Evolutionary conservation across 345 rosid genomes (phyloP).

Genomic region (Eucalyptus regnans): DNA sequence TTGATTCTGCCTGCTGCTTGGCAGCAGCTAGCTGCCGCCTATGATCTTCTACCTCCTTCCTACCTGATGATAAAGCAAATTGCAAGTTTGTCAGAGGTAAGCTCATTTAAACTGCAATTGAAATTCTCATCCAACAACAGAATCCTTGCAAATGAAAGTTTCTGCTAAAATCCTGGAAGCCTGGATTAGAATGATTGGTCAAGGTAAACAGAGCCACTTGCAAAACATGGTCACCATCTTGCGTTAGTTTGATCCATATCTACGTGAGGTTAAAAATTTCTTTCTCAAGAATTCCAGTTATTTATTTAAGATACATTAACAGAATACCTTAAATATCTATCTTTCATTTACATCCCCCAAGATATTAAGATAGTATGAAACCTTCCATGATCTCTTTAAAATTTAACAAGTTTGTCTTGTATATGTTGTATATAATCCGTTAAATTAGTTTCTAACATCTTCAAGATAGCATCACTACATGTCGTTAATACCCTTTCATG

Average conservation of each 20-base stretch:
- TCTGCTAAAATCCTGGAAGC: not conserved
- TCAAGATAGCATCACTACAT: not conserved
- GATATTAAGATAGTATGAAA: not conserved
- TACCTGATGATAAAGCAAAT: conserved; percentile 21
- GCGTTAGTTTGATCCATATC: not conserved
- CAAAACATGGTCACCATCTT: not conserved
- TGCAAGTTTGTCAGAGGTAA: not conserved
- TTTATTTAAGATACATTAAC: not conserved
- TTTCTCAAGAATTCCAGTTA: not conserved
- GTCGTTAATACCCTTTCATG: not conserved
- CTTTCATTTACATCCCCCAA: not conserved
- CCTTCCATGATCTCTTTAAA: not conserved
- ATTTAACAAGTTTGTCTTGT: not conserved
- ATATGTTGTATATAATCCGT: not conserved
- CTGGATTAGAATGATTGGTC: not conserved
- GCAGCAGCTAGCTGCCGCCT: conserved; percentile 47
- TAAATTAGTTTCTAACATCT: not conserved
- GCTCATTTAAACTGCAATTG: not conserved
- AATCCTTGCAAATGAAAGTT: not conserved
- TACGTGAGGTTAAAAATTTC: not conserved
- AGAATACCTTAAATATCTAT: not conserved
- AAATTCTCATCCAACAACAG: not conserved
- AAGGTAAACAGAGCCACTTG: not conserved
- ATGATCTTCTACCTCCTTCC: conserved; percentile 45
- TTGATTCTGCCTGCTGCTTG: conserved; percentile 72